Evolutionary conservation across 495 filamentous ascomycete genomes (phyloP).

Genomic region (Xylaria curta): DNA sequence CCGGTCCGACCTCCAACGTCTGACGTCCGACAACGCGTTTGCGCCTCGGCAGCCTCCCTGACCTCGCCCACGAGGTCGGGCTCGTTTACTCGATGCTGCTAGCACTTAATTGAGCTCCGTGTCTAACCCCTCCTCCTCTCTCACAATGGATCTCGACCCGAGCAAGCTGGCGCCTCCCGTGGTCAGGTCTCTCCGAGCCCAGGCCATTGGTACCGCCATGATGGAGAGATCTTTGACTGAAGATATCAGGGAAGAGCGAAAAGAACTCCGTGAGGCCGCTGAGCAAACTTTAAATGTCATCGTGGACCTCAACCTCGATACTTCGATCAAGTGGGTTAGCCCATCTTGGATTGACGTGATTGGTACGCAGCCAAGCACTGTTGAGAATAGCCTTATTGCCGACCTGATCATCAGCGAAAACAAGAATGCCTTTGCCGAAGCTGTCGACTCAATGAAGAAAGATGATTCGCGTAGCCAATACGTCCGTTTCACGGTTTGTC

Average conservation of each 20-base stretch:
- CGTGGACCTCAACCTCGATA: slow-evolving; percentile 87
- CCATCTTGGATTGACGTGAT: slow-evolving; percentile 96
- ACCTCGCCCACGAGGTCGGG: slow-evolving; percentile 27
- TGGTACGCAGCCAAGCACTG: slow-evolving; percentile 73
- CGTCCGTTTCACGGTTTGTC: slow-evolving; percentile 78
- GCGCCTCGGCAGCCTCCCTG: slow-evolving; percentile 25
- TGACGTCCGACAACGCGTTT: slow-evolving; percentile 37
- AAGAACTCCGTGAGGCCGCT: slow-evolving; percentile 92
- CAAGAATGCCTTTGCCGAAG: slow-evolving; percentile 77
- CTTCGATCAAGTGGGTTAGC: slow-evolving; percentile 91
- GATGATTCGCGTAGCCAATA: slow-evolving; percentile 94
- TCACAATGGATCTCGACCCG: slow-evolving; percentile 52
- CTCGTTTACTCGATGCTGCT: slow-evolving; percentile 35
- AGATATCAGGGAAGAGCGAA: slow-evolving; percentile 72
- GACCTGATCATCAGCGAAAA: slow-evolving; percentile 79
- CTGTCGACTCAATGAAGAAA: slow-evolving; percentile 84
- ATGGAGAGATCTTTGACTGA: slow-evolving; percentile 63
- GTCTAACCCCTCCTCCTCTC: slow-evolving; percentile 16
- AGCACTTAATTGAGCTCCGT: slow-evolving; percentile 39
- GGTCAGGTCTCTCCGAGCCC: slow-evolving; percentile 55
- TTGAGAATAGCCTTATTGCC: slow-evolving; percentile 78
- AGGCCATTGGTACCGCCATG: slow-evolving; percentile 50
- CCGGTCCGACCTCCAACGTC: slow-evolving; percentile 15
- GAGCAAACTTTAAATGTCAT: slow-evolving; percentile 97
- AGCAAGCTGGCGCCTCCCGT: slow-evolving; percentile 53